Evolutionary conservation across 805 yeast genomes (phyloP).

Genomic region (Metschnikowia baotianmanensis): DNA sequence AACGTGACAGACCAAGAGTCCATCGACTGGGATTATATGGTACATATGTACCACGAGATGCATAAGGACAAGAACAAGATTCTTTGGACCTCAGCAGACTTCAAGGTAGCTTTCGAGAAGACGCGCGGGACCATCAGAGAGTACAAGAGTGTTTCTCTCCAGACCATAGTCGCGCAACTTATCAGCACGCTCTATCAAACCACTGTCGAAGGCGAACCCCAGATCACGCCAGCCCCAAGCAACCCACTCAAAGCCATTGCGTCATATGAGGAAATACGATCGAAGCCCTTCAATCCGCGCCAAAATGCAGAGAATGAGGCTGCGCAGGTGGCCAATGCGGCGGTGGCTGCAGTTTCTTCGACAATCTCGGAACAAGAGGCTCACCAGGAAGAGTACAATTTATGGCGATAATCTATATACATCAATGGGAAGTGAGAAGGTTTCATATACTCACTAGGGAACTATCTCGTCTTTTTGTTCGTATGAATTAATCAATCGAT

Average conservation of each 20-base stretch:
- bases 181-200: constrained; percentile 11
- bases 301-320: constrained; percentile 25
- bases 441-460: neutral
- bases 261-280: constrained; percentile 11
- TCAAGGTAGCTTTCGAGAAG: constrained; percentile 58
- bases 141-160: constrained; percentile 20
- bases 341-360: constrained; percentile 37
- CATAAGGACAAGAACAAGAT: constrained; percentile 20
- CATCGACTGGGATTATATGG: constrained; percentile 37
- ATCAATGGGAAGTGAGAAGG: neutral
- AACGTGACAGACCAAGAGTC: constrained; percentile 25
- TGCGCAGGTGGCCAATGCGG: constrained; percentile 35
- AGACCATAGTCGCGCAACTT: constrained; percentile 15
- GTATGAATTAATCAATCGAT: too few relatives aligned
- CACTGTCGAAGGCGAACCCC: neutral
- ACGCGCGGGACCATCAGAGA: constrained; percentile 54
- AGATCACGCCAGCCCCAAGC: neutral
- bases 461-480: neutral
- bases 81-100: constrained; percentile 59
- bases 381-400: constrained; percentile 35
- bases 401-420: constrained; percentile 27
- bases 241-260: constrained; percentile 6
- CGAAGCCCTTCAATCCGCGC: constrained; percentile 9
- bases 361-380: constrained; percentile 27
- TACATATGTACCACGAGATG: constrained; percentile 28